Base-by-base conservation (phyloP, 2,329 filamentous ascomycete genomes). In the Colletotrichum falcatum region DNA sequence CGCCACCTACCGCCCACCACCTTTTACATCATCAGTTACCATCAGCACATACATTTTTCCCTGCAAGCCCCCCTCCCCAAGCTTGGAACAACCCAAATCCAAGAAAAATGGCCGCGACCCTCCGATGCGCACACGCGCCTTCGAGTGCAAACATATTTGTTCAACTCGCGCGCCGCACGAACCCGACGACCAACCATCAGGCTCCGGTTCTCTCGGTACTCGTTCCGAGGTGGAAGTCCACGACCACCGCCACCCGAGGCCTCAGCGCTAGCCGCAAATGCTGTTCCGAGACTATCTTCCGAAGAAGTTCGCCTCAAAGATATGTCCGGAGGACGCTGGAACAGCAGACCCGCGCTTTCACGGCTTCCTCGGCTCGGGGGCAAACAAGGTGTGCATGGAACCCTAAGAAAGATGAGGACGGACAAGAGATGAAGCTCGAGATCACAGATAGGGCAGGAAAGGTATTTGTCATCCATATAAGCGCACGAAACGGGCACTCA, bases 381-480 rank as follows among this genome's bases (percentile, higher is more conserved):
- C 82, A 81, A 70, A 91, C 89, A 0, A 79, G 81, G 37, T 85
- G 85, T 51, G 81, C 90, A 5, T 80, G 85, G 73, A 97, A 98
- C 78, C 93, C 94, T 0, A 90, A 91, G 74, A 87, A 87, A 66
- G 93, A 96, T 78, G 93, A 97, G 39, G 90, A 95, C 65, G 95
- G 95, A 33, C 91, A 94, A n/a, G 88, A 91, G 26, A 94, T 97
- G 90, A 84, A 84, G 75, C 86, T 99, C 30, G 91, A 92, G 64
- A 97, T 98, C 72, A 97, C 94, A 0, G 88, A 93, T 2, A 89
- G 95, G 59, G 95, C 95, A 49, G 91, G 92, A 51, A 89, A 92
- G 82, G 93, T 94, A 86, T 60, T 84, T 65, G 12, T 11, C 14
- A 20, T 42, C 18, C 30, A 5, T 23, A 16, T 3, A 37, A n/a